Evolutionary conservation across 1,284 basidiomycete genomes (phyloP), one percentile per base, ranked within the genome.

Genomic region (Pseudozyma sp.): DNA sequence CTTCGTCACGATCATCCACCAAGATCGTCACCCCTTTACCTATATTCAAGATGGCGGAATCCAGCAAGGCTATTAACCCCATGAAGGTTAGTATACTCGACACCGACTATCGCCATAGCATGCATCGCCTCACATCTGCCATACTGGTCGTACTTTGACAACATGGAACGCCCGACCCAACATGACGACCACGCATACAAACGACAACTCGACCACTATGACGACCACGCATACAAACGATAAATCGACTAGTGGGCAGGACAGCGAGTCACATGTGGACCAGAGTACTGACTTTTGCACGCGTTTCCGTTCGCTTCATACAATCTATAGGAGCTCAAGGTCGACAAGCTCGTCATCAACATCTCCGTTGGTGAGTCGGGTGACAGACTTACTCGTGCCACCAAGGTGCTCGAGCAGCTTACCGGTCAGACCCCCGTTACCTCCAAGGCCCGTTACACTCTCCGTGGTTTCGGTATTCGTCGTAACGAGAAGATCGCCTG

Each of bases 401-500:
- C 96, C 87, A 99, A 99, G 89, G 96, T 99, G 80, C 90, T 99
- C 85, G 97, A 99, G 88, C 97, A 99, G 88, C 92, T 99, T 76
- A 99, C 96, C 81, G 97, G 96, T 85, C 96, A 99, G 90, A 95
- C 96, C 66, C 96, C 97, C 85, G 96, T 99, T 83, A 97, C 96
- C 83, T 97, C 94, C 87, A 99, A 98, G 90, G 96, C 96, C 76
- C 94, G 96, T 83, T 99, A 97, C 93, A 99, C 97, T 84, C 94
- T 99, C 87, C 95, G 96, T 85, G 93, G 93, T 66, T 99, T 99
- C 89, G 93, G 94, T 87, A 99, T 99, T 89, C 93, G 97, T 87
- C 93, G 96, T 89, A 99, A 99, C 90, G 97, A 99, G 89, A 98
- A 99, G 91, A 99, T 99, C 86, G 97, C 97, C 62, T 93, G 93